Conservation (phyloP, 1,284 basidiomycete species). For the Sparassis latifolia region DNA sequence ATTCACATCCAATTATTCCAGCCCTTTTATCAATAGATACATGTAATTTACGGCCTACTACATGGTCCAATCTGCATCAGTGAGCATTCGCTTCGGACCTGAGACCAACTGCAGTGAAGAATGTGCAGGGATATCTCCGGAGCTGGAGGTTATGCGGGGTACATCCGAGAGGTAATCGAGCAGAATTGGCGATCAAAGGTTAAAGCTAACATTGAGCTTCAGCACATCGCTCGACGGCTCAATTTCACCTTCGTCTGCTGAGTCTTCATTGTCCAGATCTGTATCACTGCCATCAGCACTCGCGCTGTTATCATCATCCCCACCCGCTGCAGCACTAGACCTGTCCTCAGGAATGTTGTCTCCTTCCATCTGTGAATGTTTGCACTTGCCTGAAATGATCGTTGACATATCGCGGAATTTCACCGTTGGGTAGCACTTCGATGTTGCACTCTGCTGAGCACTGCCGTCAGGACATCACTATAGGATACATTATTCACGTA, state of each 20-base stretch:
- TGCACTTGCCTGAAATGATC: too few relatives aligned
- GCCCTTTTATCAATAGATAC: background rate
- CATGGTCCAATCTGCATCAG: background rate
- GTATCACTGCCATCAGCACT: background rate
- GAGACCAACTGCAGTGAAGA: too few relatives aligned
- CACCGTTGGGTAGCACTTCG: background rate
- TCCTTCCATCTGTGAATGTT: too few relatives aligned
- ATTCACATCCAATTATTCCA: background rate
- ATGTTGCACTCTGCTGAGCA: background rate
- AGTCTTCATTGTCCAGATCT: background rate
- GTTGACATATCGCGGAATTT: background rate
- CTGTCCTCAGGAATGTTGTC: background rate
- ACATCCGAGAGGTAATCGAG: background rate
- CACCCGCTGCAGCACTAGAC: background rate
- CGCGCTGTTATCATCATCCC: background rate
- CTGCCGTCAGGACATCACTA: background rate
- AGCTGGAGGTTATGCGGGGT: background rate
- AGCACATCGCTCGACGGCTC: background rate
- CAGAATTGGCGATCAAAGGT: background rate
- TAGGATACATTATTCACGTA: background rate
- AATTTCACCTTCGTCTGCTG: background rate
- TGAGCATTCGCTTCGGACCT: background rate
- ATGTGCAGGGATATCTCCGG: background rate
- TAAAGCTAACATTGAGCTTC: background rate
- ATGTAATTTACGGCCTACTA: too few relatives aligned